Percentiles rank a stretch among this genome's conserved stretches.
Conservation (phyloP, 805 yeast species). For the Lipomyces sp. region DNA sequence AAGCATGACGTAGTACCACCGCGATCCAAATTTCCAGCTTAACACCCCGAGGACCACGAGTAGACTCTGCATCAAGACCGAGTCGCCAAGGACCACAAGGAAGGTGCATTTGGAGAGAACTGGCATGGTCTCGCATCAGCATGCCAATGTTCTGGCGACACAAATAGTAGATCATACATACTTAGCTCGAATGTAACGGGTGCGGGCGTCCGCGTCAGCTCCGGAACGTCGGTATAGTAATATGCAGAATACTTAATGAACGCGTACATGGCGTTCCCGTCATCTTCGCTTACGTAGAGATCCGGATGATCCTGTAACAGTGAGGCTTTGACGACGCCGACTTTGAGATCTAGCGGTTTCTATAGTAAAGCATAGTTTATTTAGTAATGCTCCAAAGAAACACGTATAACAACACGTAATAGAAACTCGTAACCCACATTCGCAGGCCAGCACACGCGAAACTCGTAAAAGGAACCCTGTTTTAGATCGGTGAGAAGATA, state of each 20-base stretch:
- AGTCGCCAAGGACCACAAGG: slow-evolving; percentile 24
- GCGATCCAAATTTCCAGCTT: slow-evolving; percentile 22
- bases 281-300: slow-evolving; percentile 15
- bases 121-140: background rate
- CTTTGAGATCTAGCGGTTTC: slow-evolving; percentile 26
- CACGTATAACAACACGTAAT: background rate
- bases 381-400: no score
- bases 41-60: slow-evolving; percentile 20
- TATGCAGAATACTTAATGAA: slow-evolving; percentile 25
- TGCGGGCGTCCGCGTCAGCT: slow-evolving; percentile 20
- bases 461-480: slow-evolving; percentile 28
- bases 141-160: no score
- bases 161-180: slow-evolving; percentile 5
- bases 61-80: slow-evolving; percentile 23
- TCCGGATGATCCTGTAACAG: slow-evolving; percentile 14
- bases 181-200: slow-evolving; percentile 24
- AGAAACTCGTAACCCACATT: slow-evolving; percentile 8
- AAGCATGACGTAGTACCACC: slow-evolving; percentile 13
- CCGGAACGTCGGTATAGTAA: slow-evolving; percentile 17
- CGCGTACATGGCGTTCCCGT: slow-evolving; percentile 20
- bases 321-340: slow-evolving; percentile 25
- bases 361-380: background rate
- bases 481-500: slow-evolving; percentile 17
- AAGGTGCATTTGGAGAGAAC: slow-evolving; percentile 29
- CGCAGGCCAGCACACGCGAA: slow-evolving; percentile 31